These are phyloP conservation scores for Mitragyna speciosa DNA, from an alignment of 257 asterid genomes.

Conservation along the genomic window DNA sequence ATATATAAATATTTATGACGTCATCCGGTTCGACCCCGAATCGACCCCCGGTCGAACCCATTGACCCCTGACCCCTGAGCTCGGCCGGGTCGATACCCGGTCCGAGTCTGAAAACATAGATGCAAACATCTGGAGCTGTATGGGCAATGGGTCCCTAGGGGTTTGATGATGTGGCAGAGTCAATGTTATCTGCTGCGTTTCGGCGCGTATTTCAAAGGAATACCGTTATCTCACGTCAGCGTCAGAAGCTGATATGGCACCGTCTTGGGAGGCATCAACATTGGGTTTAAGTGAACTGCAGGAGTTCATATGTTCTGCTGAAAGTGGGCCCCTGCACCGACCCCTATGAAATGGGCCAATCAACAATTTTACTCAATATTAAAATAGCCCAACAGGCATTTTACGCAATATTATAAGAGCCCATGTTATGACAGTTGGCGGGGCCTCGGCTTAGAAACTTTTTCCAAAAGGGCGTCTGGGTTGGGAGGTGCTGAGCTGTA, in stretches of 20 bases:
- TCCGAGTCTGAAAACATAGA: too few species aligned
- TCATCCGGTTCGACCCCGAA: too few species aligned
- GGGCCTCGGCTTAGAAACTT: background rate
- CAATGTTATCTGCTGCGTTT: constrained; percentile 20
- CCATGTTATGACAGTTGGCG: constrained; percentile 15
- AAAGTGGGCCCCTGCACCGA: constrained; percentile 17
- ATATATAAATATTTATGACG: too few species aligned
- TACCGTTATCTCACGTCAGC: constrained; percentile 37
- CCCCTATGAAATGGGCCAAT: constrained; percentile 8
- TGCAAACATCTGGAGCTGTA: too few species aligned
- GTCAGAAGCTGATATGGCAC: constrained; percentile 40
- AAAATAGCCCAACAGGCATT: background rate
- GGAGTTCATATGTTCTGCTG: constrained; percentile 14
- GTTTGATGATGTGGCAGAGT: constrained; percentile 27
- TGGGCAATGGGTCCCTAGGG: background rate
- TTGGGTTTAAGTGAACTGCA: too few species aligned
- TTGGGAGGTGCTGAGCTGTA: constrained; percentile 34
- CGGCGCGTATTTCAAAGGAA: constrained; percentile 41
- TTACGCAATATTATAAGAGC: background rate
- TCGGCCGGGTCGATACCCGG: too few species aligned
- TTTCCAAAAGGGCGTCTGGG: constrained; percentile 25
- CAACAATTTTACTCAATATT: background rate
- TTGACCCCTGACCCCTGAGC: too few species aligned
- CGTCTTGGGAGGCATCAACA: constrained; percentile 35
- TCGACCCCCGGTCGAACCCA: too few species aligned